These are phyloP conservation scores for Ophiostoma sp. DNA, from an alignment of 2,329 filamentous ascomycete species.

Conservation along the genomic window DNA sequence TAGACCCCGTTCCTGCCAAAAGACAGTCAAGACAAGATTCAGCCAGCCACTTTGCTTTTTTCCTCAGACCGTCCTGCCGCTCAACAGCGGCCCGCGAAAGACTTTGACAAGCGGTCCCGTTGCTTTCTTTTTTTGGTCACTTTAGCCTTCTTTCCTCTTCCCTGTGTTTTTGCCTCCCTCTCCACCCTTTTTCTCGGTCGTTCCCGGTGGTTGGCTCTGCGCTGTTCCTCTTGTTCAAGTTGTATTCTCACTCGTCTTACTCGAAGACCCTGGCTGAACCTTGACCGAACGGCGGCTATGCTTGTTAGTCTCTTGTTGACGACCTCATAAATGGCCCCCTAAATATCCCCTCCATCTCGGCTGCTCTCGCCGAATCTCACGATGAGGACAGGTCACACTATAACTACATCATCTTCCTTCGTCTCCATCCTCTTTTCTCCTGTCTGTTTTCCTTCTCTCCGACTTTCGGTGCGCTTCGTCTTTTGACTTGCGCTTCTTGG, in stretches of 20 bases:
- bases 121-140: neutral
- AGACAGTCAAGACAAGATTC: neutral
- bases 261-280: neutral
- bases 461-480: neutral
- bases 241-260: neutral
- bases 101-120: neutral
- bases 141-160: neutral
- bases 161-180: neutral
- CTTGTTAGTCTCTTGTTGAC: neutral
- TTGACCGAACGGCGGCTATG: neutral
- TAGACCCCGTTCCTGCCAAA: neutral
- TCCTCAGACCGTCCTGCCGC: neutral
- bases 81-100: neutral
- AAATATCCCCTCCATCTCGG: neutral
- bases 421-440: neutral
- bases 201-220: conserved; percentile 11
- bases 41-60: neutral
- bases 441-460: neutral
- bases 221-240: neutral
- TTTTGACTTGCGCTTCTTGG: neutral
- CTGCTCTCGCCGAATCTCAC: conserved; percentile 1
- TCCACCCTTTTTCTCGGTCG: conserved; percentile 3
- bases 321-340: neutral
- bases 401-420: neutral
- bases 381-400: conserved; percentile 3